Base-by-base conservation (phyloP, 1,139 yeast species). In the Chernovozyma aurita region DNA sequence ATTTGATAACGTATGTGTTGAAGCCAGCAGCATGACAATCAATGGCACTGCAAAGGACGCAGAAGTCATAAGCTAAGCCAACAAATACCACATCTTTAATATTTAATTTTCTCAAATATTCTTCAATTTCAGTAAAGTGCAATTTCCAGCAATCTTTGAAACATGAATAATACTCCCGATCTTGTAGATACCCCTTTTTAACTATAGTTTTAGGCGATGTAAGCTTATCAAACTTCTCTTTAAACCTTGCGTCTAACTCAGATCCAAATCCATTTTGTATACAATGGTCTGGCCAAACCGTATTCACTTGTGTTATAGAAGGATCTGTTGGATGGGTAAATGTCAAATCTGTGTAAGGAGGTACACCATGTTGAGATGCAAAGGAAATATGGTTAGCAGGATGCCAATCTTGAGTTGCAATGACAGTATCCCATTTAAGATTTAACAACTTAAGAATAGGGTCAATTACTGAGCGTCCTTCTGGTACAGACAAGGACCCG, bases 251-350 rank as follows among this genome's bases (percentile, higher is more conserved):
- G 2, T 86, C 86, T 35, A 87, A 65, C 33, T 72, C 66, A 0
- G 92, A 71, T 0, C 97, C 97, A 8, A 48, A 36, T 0, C 86
- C 67, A 36, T 70, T 66, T 49, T 86, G 92, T 3, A 90, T 75
- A 54, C 97, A 90, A 55, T 90, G 97, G 40, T 75, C 92, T 0
- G 97, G 97, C 97, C 97, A 90, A 3, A 87, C 69, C 1, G 68
- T 65, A 42, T 81, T 80, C 3, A 42, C 50, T 44, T 55, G 48
- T 1, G 44, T 45, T 33, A 54, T 49, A 1, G 48, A 40, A 6
- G 61, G 61, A 2, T 61, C 59, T 14, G 55, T 44, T 0, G 95
- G 92, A 38, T 80, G 78, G 1, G 53, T 40, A 49, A 85, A 79
- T 35, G 56, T 61, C 31, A 73, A 43, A 3, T 63, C 55, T 0